These are phyloP conservation scores for Lagenaria siceraria DNA, from an alignment of 306 rosid species.

Conservation along the genomic window DNA sequence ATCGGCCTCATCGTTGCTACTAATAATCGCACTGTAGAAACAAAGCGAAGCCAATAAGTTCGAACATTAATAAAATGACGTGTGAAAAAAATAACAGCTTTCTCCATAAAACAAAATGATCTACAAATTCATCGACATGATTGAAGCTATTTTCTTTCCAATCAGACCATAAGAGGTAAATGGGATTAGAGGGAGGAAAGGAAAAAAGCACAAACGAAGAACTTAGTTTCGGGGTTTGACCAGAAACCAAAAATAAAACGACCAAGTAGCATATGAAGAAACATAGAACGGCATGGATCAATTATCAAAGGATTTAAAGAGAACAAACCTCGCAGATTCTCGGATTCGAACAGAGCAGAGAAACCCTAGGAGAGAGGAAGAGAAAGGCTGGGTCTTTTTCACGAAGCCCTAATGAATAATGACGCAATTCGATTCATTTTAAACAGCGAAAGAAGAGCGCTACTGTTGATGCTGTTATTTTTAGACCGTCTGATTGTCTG, in stretches of 20 bases:
- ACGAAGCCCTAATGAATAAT: background rate
- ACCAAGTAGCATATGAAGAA: background rate
- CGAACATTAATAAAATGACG: background rate
- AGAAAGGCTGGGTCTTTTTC: background rate
- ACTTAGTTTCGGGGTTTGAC: background rate
- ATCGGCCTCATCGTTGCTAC: slow-evolving; percentile 54
- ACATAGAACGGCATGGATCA: background rate
- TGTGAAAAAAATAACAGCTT: background rate
- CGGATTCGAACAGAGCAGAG: background rate
- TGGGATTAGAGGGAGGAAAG: background rate
- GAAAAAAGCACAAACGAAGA: background rate
- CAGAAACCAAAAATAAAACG: background rate
- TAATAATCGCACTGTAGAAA: background rate
- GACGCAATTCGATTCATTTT: background rate
- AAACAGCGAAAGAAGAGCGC: background rate
- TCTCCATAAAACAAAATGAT: background rate
- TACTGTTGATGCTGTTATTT: background rate
- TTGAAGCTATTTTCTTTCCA: background rate
- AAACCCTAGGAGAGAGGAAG: slow-evolving; percentile 1
- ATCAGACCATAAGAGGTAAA: background rate
- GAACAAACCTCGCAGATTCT: background rate
- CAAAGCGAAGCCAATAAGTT: background rate
- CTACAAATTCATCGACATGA: background rate
- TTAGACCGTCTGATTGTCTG: background rate
- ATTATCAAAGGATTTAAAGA: background rate